Evolutionary conservation across 2,329 filamentous ascomycete genomes (phyloP).

Genomic region (Cercospora janseana): DNA sequence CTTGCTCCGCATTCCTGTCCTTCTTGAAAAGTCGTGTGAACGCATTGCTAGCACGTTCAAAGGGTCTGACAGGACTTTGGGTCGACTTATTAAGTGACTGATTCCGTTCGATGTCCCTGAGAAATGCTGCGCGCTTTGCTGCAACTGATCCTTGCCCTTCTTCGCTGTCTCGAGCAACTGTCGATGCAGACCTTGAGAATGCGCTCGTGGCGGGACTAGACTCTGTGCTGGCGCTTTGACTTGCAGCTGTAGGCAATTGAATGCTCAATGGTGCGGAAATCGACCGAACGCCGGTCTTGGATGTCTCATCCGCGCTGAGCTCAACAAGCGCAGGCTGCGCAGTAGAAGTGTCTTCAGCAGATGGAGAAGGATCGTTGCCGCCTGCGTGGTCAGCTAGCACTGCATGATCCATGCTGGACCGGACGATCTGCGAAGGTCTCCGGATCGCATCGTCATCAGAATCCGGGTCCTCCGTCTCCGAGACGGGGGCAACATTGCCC

Average conservation of each 20-base stretch:
- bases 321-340: background rate
- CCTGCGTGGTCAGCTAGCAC: conserved; percentile 1
- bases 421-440: conserved; percentile 16
- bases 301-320: background rate
- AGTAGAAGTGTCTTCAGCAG: background rate
- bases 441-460: conserved; percentile 19
- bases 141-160: conserved; percentile 20
- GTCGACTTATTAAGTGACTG: conserved; percentile 33
- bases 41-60: conserved; percentile 41
- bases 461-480: conserved; percentile 17
- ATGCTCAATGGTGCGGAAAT: conserved; percentile 1
- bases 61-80: conserved; percentile 39
- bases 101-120: conserved; percentile 32
- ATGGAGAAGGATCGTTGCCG: too few species aligned
- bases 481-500: background rate
- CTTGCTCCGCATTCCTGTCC: conserved; percentile 27
- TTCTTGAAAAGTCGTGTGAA: conserved; percentile 40
- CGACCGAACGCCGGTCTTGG: conserved; percentile 2
- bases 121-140: conserved; percentile 34
- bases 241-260: background rate
- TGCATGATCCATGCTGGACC: conserved; percentile 6
- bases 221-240: background rate
- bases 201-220: background rate
- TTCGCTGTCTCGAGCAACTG: conserved; percentile 9
- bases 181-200: conserved; percentile 9